phyloP scores from a whole-genome alignment of 108 stramenopile genomes.

The Bacterosira constricta region DNA sequence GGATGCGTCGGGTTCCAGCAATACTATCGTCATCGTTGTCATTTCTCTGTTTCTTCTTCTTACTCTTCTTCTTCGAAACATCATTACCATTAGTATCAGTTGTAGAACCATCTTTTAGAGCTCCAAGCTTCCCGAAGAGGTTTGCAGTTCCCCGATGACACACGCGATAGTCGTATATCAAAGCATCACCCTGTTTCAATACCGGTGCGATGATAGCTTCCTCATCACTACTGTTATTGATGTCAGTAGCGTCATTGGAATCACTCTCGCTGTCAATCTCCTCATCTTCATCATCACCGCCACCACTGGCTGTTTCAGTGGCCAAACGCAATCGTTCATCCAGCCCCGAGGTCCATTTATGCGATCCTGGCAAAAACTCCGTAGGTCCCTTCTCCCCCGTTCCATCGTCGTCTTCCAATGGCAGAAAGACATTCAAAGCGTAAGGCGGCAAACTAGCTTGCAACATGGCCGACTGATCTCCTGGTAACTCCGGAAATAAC shows the following conservation, averaged over 20 bases:
- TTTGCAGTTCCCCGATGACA: slow-evolving; percentile 62
- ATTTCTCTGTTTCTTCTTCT: not conserved
- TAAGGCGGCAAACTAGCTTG: slow-evolving; percentile 41
- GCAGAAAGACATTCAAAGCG: slow-evolving; percentile 63
- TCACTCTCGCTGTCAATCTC: slow-evolving; percentile 1
- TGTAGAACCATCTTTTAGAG: not conserved
- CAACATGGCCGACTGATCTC: not conserved
- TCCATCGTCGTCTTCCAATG: slow-evolving; percentile 37
- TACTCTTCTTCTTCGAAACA: not conserved
- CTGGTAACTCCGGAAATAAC: slow-evolving; percentile 45
- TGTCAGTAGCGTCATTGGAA: too few species aligned
- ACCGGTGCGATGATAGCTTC: slow-evolving; percentile 41
- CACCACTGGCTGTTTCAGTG: not conserved
- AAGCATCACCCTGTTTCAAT: slow-evolving; percentile 48
- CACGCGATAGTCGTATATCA: slow-evolving; percentile 63
- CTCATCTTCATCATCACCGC: not conserved
- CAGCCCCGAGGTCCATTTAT: too few species aligned
- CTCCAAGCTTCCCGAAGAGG: slow-evolving; percentile 3
- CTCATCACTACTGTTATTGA: not conserved
- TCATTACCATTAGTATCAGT: not conserved
- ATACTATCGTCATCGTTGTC: not conserved
- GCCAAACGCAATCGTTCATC: too few species aligned
- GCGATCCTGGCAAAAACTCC: slow-evolving; percentile 48
- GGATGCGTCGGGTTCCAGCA: slow-evolving; percentile 21
- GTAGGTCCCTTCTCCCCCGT: slow-evolving; percentile 51